Base-by-base conservation (phyloP, 805 yeast species). In the Brettanomyces bruxellensis region DNA sequence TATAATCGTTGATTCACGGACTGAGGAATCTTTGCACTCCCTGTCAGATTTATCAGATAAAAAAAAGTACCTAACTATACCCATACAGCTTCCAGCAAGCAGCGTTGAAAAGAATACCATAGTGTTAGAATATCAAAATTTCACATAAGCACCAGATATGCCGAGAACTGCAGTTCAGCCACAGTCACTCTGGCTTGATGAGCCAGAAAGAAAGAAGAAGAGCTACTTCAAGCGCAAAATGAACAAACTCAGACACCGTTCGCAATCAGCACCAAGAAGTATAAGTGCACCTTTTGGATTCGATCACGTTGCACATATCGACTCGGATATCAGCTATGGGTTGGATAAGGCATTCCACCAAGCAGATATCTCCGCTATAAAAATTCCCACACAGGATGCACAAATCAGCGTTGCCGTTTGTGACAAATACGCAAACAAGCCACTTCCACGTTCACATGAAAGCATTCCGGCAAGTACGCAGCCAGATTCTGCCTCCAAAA, bases 281-380 rank as follows among this genome's bases (percentile, higher is more conserved):
- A 63, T 65, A 25, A 58, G 65, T 40, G 57, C 66, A 7, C 69
- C 70, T 3, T 61, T 59, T 32, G 61, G 54, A 0, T 65, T 65
- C 51, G 52, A 52, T 38, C 70, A 65, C 44, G 54, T 64, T 22
- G 55, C 68, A 3, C 69, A 65, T 46, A 53, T 64, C 25, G 65
- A 64, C 38, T 53, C 57, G 14, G 49, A 54, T 23, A 45, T 49
- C 4, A 52, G 54, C 2, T 65, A 62, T 50, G 69, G 69, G 0
- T 46, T 65, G 4, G 62, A 62, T 12, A 51, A 54, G 36, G 47
- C 59, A 4, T 62, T 62, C 46, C 46, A 45, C n/a, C 36, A 54
- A 13, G 43, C 47, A 12, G 58, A 51, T 37, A 28, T 50, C 36
- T n/a, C 32, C 25, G 35, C 13, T 23, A 28, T 22, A 13, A 18